Percentiles rank a stretch among this genome's conserved stretches.
These are phyloP conservation scores for Cladosporium sp. DNA, from an alignment of 2,329 filamentous ascomycete species.

Conservation along the genomic window DNA sequence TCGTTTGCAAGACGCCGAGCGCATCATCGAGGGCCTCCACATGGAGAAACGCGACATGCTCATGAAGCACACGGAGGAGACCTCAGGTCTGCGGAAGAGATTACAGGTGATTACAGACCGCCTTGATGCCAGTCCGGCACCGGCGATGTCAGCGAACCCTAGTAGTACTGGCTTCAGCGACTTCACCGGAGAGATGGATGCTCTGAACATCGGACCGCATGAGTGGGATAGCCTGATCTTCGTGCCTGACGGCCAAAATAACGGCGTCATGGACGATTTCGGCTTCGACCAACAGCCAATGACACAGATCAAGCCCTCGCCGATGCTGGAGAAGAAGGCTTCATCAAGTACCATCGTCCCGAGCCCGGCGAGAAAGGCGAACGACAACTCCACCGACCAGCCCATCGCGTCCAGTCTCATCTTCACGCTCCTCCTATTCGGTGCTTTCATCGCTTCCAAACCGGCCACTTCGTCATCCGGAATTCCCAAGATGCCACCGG, in stretches of 20 bases:
- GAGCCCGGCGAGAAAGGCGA: slow-evolving; percentile 34
- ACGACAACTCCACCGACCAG: slow-evolving; percentile 34
- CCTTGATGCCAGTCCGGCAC: slow-evolving; percentile 53
- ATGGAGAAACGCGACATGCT: slow-evolving; percentile 91
- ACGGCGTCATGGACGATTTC: slow-evolving; percentile 42
- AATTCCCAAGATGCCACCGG: slow-evolving; percentile 72
- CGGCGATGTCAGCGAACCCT: slow-evolving; percentile 42
- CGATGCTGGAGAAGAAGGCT: slow-evolving; percentile 21
- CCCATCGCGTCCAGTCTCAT: slow-evolving; percentile 75
- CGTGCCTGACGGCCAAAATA: slow-evolving; percentile 48
- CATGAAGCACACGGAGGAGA: slow-evolving; percentile 80
- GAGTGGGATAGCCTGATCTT: slow-evolving; percentile 79
- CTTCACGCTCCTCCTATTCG: slow-evolving; percentile 93
- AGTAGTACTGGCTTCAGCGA: slow-evolving; percentile 60
- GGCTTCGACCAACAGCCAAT: slow-evolving; percentile 43
- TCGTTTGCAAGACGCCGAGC: slow-evolving; percentile 67
- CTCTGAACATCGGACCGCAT: slow-evolving; percentile 67
- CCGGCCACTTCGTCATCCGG: slow-evolving; percentile 61
- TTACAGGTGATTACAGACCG: slow-evolving; percentile 67
- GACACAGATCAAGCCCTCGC: slow-evolving; percentile 18
- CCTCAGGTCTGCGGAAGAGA: slow-evolving; percentile 86
- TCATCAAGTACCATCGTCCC: slow-evolving; percentile 17
- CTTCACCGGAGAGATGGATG: slow-evolving; percentile 76
- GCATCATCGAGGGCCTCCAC: slow-evolving; percentile 69
- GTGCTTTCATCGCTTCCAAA: slow-evolving; percentile 91